Evolutionary conservation across 108 stramenopile species (phyloP).

Genomic region (Conticribra guillardii): DNA sequence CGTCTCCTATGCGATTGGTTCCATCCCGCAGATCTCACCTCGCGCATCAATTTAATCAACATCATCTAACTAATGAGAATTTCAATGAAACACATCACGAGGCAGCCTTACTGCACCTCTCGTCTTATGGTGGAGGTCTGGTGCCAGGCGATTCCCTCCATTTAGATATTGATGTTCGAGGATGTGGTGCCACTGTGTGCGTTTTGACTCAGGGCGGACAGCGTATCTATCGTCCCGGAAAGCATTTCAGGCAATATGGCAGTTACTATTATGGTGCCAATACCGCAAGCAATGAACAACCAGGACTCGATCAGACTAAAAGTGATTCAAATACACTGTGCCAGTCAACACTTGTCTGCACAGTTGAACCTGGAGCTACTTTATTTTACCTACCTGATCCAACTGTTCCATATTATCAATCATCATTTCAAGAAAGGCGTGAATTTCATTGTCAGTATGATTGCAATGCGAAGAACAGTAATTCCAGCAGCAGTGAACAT

Average conservation of each 20-base stretch:
- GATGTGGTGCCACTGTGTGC: slow-evolving; percentile 55
- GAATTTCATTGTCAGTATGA: slow-evolving; percentile 31
- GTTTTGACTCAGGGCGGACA: slow-evolving; percentile 75
- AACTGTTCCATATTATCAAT: slow-evolving; percentile 41
- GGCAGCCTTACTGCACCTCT: slow-evolving; percentile 65
- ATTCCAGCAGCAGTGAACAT: background rate
- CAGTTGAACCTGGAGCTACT: slow-evolving; percentile 35
- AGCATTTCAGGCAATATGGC: slow-evolving; percentile 17
- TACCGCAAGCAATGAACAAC: background rate
- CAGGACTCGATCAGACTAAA: background rate
- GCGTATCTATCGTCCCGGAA: slow-evolving; percentile 65
- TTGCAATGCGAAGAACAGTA: no score
- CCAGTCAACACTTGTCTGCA: slow-evolving; percentile 33
- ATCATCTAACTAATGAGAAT: background rate
- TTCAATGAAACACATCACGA: slow-evolving; percentile 32
- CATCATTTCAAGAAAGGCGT: slow-evolving; percentile 43
- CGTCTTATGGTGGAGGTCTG: slow-evolving; percentile 83
- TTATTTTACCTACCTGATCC: slow-evolving; percentile 48
- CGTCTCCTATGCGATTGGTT: slow-evolving; percentile 48
- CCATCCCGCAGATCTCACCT: slow-evolving; percentile 45
- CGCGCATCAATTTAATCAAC: background rate
- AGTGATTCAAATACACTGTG: slow-evolving; percentile 14
- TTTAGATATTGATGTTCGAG: slow-evolving; percentile 59
- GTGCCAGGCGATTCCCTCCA: slow-evolving; percentile 67
- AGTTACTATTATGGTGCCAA: slow-evolving; percentile 7